These are phyloP conservation scores for Colletotrichum eleusines DNA, from an alignment of 2,329 filamentous ascomycete genomes.

Conservation along the genomic window DNA sequence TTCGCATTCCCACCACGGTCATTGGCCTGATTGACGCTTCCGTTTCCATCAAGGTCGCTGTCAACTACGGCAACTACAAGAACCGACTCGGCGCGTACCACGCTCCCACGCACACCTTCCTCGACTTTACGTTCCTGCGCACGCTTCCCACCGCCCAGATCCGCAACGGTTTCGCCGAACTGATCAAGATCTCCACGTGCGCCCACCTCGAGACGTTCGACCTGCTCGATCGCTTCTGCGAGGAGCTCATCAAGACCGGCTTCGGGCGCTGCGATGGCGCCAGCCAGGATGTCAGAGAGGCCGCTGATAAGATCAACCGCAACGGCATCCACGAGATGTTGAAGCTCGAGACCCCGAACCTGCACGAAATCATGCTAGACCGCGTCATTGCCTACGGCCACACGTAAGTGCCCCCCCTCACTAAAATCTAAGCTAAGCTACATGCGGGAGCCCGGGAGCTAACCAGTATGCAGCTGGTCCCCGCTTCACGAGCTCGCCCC, in stretches of 20 bases:
- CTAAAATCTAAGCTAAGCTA: conserved; percentile 21
- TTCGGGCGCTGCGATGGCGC: conserved; percentile 73
- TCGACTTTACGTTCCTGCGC: conserved; percentile 79
- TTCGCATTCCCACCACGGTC: conserved; percentile 79
- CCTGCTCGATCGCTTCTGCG: conserved; percentile 76
- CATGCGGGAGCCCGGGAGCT: conserved; percentile 7
- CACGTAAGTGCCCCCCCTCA: conserved; percentile 59
- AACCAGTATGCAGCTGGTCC: conserved; percentile 66
- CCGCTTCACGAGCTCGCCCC: conserved; percentile 78
- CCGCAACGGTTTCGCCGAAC: conserved; percentile 79
- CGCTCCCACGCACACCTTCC: conserved; percentile 77
- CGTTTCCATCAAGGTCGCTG: conserved; percentile 82
- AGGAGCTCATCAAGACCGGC: conserved; percentile 72
- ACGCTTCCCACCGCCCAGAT: conserved; percentile 76
- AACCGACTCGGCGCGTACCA: conserved; percentile 81
- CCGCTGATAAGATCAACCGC: conserved; percentile 76
- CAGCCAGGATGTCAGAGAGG: conserved; percentile 65
- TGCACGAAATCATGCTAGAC: conserved; percentile 79
- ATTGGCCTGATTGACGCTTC: conserved; percentile 82
- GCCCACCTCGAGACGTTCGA: conserved; percentile 75
- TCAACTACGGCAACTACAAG: conserved; percentile 83
- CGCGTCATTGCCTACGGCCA: conserved; percentile 81
- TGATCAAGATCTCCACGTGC: conserved; percentile 82
- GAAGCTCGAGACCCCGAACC: conserved; percentile 78
- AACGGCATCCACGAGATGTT: conserved; percentile 79